Base-by-base conservation (phyloP, 2,329 filamentous ascomycete genomes). In the Phialophora expanda region DNA sequence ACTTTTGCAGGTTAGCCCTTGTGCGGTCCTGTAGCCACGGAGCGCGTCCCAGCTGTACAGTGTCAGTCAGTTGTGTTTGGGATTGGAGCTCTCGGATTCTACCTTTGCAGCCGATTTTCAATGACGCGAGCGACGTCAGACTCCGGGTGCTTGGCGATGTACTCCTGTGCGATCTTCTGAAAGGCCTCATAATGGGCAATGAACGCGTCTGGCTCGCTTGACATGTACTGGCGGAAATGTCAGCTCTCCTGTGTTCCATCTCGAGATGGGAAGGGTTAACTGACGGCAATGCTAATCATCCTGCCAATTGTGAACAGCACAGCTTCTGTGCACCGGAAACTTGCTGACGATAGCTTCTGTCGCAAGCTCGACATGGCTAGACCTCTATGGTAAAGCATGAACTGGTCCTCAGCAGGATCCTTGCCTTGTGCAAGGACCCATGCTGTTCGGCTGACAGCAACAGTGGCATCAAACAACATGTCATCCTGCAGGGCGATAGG, bases 401-500 rank as follows among this genome's bases (percentile, higher is more conserved):
- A 56, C 26, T 26, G 22, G 48, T 68, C 66, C 11, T 68, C 62
- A 5, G 58, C 53, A 2, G 66, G 56, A n/a, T 30, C 26, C 3
- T 62, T 53, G n/a, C 59, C 57, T 28, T 62, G 53, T 11, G 63
- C 44, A 5, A 68, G 46, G 3, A 57, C 44, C 28, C 46, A 68
- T 30, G 66, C 66, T 56, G 55, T 54, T 12, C 62, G 62, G 50
- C 66, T 68, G 20, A 68, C 66, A 11, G 66, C 62, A 2, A 68
- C 26, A 12, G 66, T 68, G 5, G 66, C 66, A 14, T 68, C 66
- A 44, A 68, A 68, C 28, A 68, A 58, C 66, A 68, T 68, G 24
- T 62, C 58, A 58, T 68, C 62, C 56, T 65, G 66, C 8, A 68
- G 24, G 11, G 66, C 66, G 26, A 68, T 28, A n/a, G 66, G 66